Conservation (phyloP, 257 asterid species). For the Solanum chaucha region DNA sequence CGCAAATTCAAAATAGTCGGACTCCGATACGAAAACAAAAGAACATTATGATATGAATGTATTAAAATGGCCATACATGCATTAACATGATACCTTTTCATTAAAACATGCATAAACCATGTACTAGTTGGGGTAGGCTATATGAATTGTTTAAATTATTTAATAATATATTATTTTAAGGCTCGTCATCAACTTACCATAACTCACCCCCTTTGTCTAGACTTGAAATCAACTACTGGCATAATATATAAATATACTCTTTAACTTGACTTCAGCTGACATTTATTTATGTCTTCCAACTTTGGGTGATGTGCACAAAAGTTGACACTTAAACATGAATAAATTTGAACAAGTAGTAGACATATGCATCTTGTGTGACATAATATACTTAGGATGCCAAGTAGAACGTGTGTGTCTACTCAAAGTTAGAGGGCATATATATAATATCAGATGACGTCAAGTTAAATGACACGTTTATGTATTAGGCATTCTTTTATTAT, state of each 20-base stretch:
- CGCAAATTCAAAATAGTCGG: too few relatives aligned
- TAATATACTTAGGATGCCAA: background rate
- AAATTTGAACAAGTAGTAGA: background rate
- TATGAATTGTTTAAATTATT: background rate
- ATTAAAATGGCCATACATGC: background rate
- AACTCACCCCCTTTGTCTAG: background rate
- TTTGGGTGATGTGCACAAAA: background rate
- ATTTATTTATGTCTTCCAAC: background rate
- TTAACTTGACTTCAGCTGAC: too few relatives aligned
- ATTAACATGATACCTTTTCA: background rate
- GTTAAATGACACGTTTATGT: background rate
- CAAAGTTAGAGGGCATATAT: too few relatives aligned
- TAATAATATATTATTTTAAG: background rate
- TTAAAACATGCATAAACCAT: background rate
- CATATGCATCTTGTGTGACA: background rate
- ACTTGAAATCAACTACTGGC: background rate
- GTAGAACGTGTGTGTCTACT: background rate
- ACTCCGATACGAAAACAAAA: too few relatives aligned
- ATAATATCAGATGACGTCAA: background rate
- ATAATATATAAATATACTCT: too few relatives aligned
- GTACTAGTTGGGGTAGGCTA: background rate
- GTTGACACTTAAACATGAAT: background rate
- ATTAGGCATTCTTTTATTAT: background rate
- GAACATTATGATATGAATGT: slow-evolving; percentile 4
- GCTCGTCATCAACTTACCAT: background rate